Base-by-base conservation (phyloP, 306 rosid genomes). In the Ormosia emarginata region DNA sequence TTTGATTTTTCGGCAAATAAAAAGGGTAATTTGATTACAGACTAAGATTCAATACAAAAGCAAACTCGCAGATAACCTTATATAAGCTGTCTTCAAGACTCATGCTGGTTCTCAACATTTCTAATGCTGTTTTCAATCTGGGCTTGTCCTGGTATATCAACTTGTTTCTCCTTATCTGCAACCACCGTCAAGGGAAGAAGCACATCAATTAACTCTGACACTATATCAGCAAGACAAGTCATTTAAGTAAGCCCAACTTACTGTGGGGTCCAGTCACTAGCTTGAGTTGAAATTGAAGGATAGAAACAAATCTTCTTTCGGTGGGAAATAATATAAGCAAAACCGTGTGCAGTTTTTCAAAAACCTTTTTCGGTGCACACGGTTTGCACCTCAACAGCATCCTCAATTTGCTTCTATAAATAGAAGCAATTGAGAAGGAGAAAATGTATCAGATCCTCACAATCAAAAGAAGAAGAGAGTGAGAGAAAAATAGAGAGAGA, bases 91-190 rank as follows among this genome's bases (percentile, higher is more conserved):
- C 88, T 86, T 96, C 99, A 56, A 96, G 91, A 80, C 70, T 84
- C 87, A 96, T 92, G 92, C 99, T 96, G 40, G 91, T 86, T 84
- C 99, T 89, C 67, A 96, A 90, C 98, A 96, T 90, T 86, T 96
- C 99, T 18, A 96, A 73, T 4, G 97, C 99, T 13, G 98, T 96
- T 88, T 92, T 93, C 41, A 96, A 85, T 91, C 99, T 88, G 0
- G 99, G 98, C 79, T 81, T 96, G 85, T 88, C 94, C 81, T 96
- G 98, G 84, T 96, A 96, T 62, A 96, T 92, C 85, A 95, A 83
- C 86, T 85, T 84, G 90, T 92, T 96, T 85, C 46, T 85, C 78
- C 98, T 90, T 86, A 96, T 90, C 99, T 95, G 89, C 75, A 75
- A 32, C 18, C 46, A 68, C 17, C 50, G 13, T 46, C 34, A 7